Evolutionary conservation across 331 rosid species (phyloP).

Genomic region (Malus hybrid): DNA sequence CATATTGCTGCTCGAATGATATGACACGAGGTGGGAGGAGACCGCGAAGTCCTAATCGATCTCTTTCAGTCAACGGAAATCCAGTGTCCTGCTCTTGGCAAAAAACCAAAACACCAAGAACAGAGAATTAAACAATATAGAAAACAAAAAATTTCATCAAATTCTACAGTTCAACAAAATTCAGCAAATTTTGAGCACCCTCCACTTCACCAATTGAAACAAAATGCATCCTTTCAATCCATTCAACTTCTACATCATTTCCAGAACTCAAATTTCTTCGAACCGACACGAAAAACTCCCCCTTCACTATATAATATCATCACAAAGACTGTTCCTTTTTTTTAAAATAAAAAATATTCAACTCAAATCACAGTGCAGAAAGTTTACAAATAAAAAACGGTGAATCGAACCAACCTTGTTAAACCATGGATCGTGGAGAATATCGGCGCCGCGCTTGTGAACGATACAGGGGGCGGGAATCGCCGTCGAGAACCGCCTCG

Average conservation of each 20-base stretch:
- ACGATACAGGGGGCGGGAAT: conserved; percentile 93
- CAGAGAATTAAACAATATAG: not conserved
- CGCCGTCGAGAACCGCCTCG: conserved; percentile 57
- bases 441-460: conserved; percentile 97
- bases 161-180: not conserved
- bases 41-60: conserved; percentile 95
- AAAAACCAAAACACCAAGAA: not conserved
- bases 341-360: not conserved
- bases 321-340: not conserved
- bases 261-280: not conserved
- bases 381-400: not conserved
- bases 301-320: not conserved
- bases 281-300: not conserved
- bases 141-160: not conserved
- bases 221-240: not conserved
- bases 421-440: conserved; percentile 99
- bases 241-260: not conserved
- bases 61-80: conserved; percentile 90
- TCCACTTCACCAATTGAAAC: not conserved
- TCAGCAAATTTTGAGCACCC: not conserved
- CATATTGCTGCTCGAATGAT: conserved; percentile 95
- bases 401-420: conserved; percentile 53
- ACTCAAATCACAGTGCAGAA: not conserved
- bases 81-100: conserved; percentile 81
- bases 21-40: conserved; percentile 97